Percentiles rank a stretch among this genome's conserved stretches.
These are phyloP conservation scores for Durio zibethinus DNA, from an alignment of 345 rosid species.

Conservation along the genomic window DNA sequence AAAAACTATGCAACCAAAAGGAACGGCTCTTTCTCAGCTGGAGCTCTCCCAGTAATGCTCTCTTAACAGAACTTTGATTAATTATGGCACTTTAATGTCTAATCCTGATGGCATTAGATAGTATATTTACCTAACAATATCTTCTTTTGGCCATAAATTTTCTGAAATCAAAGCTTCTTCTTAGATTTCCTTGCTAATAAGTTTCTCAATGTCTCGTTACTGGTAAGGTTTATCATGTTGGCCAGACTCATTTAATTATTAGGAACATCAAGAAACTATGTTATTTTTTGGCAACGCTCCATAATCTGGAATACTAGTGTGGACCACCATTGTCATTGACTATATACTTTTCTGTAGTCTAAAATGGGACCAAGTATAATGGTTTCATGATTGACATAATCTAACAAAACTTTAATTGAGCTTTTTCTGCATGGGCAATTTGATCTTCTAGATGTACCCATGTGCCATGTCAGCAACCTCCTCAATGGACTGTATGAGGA, in stretches of 20 bases:
- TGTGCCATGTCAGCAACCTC: no score
- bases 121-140: neutral
- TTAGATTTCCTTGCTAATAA: neutral
- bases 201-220: neutral
- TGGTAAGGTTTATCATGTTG: neutral
- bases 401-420: no score
- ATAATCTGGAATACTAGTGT: neutral
- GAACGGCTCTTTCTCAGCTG: neutral
- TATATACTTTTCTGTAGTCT: no score
- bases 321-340: neutral
- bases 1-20: neutral
- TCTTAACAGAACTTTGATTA: neutral
- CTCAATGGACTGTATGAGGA: neutral
- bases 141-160: no score
- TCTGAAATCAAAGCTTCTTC: no score
- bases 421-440: no score
- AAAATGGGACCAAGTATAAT: neutral
- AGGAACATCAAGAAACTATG: neutral
- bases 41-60: neutral
- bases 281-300: no score
- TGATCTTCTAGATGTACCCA: no score
- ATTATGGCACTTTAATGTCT: no score
- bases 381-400: no score
- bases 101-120: neutral
- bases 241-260: neutral